These are phyloP conservation scores for Polymyxa betae DNA, from an alignment of 208 protist species.

Conservation along the genomic window DNA sequence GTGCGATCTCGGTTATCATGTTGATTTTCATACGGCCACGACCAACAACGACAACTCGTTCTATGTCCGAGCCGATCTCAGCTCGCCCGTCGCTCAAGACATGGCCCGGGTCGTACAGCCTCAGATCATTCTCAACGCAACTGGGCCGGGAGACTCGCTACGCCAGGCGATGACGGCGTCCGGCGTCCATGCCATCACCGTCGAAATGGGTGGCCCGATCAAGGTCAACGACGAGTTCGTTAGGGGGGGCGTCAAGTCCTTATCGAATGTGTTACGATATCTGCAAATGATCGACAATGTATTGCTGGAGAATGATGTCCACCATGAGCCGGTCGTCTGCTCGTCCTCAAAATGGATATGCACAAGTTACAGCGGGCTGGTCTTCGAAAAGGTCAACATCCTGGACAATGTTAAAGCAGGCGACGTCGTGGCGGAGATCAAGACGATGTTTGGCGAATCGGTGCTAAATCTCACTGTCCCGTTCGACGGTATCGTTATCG, in stretches of 20 bases:
- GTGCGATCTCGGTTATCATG: not conserved
- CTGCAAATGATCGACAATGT: not conserved
- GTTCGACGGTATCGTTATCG: slow-evolving; percentile 41
- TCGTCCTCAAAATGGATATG: not conserved
- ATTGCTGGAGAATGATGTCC: not conserved
- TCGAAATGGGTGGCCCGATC: slow-evolving; percentile 39
- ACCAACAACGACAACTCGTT: not conserved
- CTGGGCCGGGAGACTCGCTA: not conserved
- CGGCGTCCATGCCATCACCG: not conserved
- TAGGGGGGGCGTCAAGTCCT: not conserved
- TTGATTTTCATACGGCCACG: slow-evolving; percentile 22
- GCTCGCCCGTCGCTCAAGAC: not conserved
- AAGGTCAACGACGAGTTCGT: not conserved
- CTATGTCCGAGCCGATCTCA: slow-evolving; percentile 26
- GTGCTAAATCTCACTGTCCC: not conserved
- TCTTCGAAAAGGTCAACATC: not conserved
- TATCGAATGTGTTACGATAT: not conserved
- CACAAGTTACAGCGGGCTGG: not conserved
- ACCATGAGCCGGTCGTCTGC: not conserved
- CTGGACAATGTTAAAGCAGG: not conserved
- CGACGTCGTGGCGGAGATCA: not conserved
- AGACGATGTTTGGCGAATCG: not conserved
- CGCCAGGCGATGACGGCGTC: not conserved
- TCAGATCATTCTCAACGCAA: not conserved
- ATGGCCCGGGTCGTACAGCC: not conserved